These are phyloP conservation scores for Rhinocladiella mackenziei DNA, from an alignment of 2,329 filamentous ascomycete genomes.

Conservation along the genomic window DNA sequence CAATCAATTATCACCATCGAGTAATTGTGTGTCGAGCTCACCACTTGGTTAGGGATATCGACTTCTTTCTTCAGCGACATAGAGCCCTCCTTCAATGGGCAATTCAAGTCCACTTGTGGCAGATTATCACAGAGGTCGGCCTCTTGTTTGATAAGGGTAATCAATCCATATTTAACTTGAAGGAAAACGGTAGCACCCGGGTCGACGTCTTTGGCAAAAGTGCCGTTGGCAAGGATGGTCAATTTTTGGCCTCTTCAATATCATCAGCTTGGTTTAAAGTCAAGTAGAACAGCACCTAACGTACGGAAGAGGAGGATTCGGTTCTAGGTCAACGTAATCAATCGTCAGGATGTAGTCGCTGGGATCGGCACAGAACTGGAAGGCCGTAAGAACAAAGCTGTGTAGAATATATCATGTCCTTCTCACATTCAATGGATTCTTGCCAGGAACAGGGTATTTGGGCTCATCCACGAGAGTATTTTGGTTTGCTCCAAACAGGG, in stretches of 20 bases:
- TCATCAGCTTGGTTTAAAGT: neutral
- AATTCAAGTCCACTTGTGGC: constrained; percentile 68
- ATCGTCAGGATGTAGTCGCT: constrained; percentile 68
- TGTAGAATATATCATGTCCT: neutral
- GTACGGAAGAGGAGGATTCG: constrained; percentile 85
- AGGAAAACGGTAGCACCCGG: constrained; percentile 77
- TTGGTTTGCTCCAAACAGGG: constrained; percentile 48
- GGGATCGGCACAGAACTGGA: constrained; percentile 65
- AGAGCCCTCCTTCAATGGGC: constrained; percentile 77
- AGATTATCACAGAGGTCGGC: constrained; percentile 80
- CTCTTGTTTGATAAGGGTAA: constrained; percentile 75
- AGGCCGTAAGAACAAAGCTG: constrained; percentile 6
- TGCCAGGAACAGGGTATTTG: constrained; percentile 67
- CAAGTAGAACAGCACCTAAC: constrained; percentile 37
- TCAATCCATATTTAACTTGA: constrained; percentile 89
- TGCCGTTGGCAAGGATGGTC: constrained; percentile 72
- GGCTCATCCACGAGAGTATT: constrained; percentile 51
- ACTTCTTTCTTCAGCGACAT: constrained; percentile 74
- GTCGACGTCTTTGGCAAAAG: constrained; percentile 67
- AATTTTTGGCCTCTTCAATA: constrained; percentile 67
- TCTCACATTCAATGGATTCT: constrained; percentile 67
- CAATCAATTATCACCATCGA: constrained; percentile 3
- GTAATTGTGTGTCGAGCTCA: constrained; percentile 28
- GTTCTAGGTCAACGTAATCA: constrained; percentile 71
- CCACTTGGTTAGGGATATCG: constrained; percentile 73